phyloP scores from a whole-genome alignment of 2,329 filamentous ascomycete genomes.

The Claviceps citrina region DNA sequence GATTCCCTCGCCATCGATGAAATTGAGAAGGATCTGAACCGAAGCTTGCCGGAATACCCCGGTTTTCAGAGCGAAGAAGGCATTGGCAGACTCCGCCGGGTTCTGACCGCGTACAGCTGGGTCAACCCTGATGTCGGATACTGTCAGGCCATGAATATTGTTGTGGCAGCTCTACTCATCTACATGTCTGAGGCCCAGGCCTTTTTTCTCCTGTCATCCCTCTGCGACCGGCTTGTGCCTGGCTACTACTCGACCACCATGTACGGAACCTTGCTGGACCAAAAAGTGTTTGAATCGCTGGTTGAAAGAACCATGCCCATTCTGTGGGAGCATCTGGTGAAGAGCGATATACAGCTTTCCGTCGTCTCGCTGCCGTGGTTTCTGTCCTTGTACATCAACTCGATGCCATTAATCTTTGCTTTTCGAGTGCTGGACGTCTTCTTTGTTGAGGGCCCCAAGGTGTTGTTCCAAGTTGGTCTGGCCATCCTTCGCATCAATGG shows the following conservation, averaged over 20 bases:
- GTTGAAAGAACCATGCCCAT: conserved; percentile 99
- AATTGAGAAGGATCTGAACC: conserved; percentile 95
- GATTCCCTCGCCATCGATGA: conserved; percentile 94
- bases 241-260: conserved; percentile 98
- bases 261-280: conserved; percentile 94
- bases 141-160: conserved; percentile 99
- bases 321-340: conserved; percentile 94
- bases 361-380: conserved; percentile 98
- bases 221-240: conserved; percentile 84
- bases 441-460: conserved; percentile 94
- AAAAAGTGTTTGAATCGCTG: conserved; percentile 91
- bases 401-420: conserved; percentile 94
- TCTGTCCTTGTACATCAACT: conserved; percentile 95
- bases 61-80: conserved; percentile 95
- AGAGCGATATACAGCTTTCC: conserved; percentile 90
- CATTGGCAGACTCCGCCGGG: conserved; percentile 73
- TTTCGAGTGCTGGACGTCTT: conserved; percentile 95
- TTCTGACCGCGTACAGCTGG: conserved; percentile 96
- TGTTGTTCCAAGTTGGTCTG: conserved; percentile 88
- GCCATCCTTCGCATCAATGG: conserved; percentile 97
- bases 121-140: conserved; percentile 90
- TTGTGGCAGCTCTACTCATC: conserved; percentile 92
- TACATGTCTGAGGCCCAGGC: conserved; percentile 96
- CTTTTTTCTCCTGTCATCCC: conserved; percentile 79
- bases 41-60: conserved; percentile 90